Percentiles rank a stretch among this genome's conserved stretches.
These are phyloP conservation scores for Adansonia rubrostipa DNA, from an alignment of 441 rosid species.

Conservation along the genomic window DNA sequence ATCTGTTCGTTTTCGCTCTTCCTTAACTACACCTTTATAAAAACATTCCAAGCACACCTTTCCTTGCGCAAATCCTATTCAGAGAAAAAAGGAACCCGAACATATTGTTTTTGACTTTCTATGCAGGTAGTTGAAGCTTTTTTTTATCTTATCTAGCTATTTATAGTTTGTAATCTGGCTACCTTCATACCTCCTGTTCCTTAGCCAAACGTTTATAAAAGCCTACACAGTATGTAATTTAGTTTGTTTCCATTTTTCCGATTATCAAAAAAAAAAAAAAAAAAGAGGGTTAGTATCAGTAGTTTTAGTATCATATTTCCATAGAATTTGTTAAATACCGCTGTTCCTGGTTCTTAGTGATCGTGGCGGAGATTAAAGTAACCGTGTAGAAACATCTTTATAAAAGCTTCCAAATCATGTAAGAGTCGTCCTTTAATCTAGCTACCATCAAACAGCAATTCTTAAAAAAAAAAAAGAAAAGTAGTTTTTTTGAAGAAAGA, in stretches of 20 bases:
- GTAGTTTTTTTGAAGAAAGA: slow-evolving; percentile 13
- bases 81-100: background rate
- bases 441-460: background rate
- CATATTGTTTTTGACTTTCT: background rate
- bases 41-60: slow-evolving; percentile 42
- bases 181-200: slow-evolving; percentile 35
- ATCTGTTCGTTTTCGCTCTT: slow-evolving; percentile 25
- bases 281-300: background rate
- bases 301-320: slow-evolving; percentile 20
- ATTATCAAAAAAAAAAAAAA: slow-evolving; percentile 7
- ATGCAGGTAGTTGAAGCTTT: slow-evolving; percentile 16
- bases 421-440: slow-evolving; percentile 20
- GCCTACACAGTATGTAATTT: slow-evolving; percentile 54
- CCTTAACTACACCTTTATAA: slow-evolving; percentile 43
- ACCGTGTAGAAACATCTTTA: slow-evolving; percentile 42
- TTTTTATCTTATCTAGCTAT: background rate
- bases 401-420: slow-evolving; percentile 62
- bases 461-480: slow-evolving; percentile 23
- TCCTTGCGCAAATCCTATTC: background rate
- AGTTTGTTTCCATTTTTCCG: background rate
- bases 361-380: slow-evolving; percentile 53
- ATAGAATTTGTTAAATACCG: background rate
- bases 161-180: slow-evolving; percentile 43
- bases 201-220: slow-evolving; percentile 55
- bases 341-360: slow-evolving; percentile 18